Evolutionary conservation across 371 early-diverging fungal species (phyloP), one percentile per base, ranked within the genome.

Genomic region (Mortierella sp.): DNA sequence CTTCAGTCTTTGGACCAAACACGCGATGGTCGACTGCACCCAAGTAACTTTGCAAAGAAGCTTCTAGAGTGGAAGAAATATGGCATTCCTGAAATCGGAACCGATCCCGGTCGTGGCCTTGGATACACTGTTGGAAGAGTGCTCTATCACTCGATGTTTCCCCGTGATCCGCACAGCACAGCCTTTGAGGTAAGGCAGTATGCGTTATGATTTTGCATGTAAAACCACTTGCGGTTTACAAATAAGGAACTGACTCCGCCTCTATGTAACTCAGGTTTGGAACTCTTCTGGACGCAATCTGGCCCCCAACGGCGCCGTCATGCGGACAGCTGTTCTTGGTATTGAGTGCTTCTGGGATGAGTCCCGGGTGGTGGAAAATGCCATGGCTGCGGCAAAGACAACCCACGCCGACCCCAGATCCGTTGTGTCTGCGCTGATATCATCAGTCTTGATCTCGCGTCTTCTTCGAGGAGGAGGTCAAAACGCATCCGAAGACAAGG

Each of bases 371-470:
- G 84, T 87, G 44, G 80, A 84, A 63, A 86, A 87, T 32, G 72
- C 88, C 1, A 72, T 84, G 23, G 83, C 86, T 6, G 87, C 86
- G 44, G 86, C 87, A 31, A 81, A 81, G 59, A 79, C 86, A 42
- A 89, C 90, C 19, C 90, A 89, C 50, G 84, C 88, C 15, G 90
- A 91, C 64, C 89, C 87, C 34, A 81, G 90, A 15, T 89, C 88
- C 62, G 71, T 88, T 64, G 73, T 88, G 8, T 80, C 84, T 37
- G 87, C 88, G 63, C 72, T 85, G 2, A 73, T 91, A 44, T 80
- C 86, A 2, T 81, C 86, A 17, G 83, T 81, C 26, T 42, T 91
- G 54, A 82, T 90, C 14, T 84, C 89, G 19, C 80, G 87, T 58
- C 80, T 87, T 47, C 56, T 80, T 32, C 61, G 67, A 31, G 79